Base-by-base conservation (phyloP, 2,329 filamentous ascomycete species). In the Alternaria consortialis region DNA sequence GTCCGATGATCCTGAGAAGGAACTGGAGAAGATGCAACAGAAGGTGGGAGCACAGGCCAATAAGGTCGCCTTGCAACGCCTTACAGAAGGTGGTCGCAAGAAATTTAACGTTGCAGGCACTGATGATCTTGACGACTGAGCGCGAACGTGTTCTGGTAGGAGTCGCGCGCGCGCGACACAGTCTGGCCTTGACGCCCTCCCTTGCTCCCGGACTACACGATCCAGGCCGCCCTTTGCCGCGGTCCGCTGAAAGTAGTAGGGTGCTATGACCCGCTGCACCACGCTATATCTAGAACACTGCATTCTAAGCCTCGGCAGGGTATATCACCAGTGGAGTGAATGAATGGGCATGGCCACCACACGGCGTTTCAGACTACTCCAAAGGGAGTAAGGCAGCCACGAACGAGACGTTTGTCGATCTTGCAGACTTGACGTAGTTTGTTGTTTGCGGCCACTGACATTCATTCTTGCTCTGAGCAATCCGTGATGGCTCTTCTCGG, bases 1-100 rank as follows among this genome's bases (percentile, higher is more conserved):
- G 72, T 87, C 92, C 39, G 85, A 95, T 68, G 94, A 98, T 82
- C 90, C 95, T 3, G 95, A 99, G 83, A 93, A 94, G 80, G 94
- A 98, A 82, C 95, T 99, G 76, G 90, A 91, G 78, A 94, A 93
- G 83, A 97, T 99, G 91, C 92, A 97, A 82, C 91, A 92, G 85
- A 99, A 97, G 86, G 91, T 96, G 75, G 92, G 92, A 64, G 88
- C 90, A 62, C 94, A 98, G 82, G 88, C 91, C 78, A 92, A 96
- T 82, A 95, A 94, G 82, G 91, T 98, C 74, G 91, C 92, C 71
- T 84, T 97, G 74, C 93, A 97, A 81, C 90, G 93, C 79, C 89
- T 98, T 75, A 94, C 91, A 66, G 91, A 91, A 72, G 87, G 87
- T 75, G 91, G 91, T 72, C 88, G 94, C 74, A 93, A 90, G 81